Evolutionary conservation across 2,329 filamentous ascomycete species (phyloP), one percentile per base, ranked within the genome.

Genomic region (Thermoascus crustaceus): DNA sequence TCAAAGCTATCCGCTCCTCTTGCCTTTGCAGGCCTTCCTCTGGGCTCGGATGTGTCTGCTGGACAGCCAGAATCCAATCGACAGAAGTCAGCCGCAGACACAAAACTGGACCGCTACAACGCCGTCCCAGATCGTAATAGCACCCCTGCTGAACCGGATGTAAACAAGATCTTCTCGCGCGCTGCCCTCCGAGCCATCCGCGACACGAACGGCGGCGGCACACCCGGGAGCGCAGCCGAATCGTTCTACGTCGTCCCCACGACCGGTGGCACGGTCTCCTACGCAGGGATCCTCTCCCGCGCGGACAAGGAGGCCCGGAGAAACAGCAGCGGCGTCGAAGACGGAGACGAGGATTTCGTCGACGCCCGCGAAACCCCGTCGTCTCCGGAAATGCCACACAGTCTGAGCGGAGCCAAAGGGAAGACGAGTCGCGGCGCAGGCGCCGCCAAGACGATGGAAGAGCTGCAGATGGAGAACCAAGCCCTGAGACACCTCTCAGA

Each of bases 181-280:
- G 86, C 89, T 8, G 85, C 89, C 3, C 72, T 96, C 35, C 76
- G 81, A 34, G 85, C 88, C 1, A 72, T 94, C 26, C 73, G 78
- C 13, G 79, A 84, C 37, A 80, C 81, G 30, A 61, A 64, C 19
- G 77, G 76, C 0, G 71, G 72, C 10, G 71, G 72, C 10, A 55
- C 63, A n/a, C 62, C 66, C 8, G 75, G 72, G 39, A 83, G 84
- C 49, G 43, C 61, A 3, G 67, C 68, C 5, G 73, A 76, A 45
- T 91, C 84, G 6, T 98, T 98, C 65, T 96, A 95, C 57, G 83
- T 96, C 1, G 91, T 98, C 1, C 91, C 89, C 3, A 84, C 85
- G 0, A 86, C 84, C 11, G 89, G 91, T 4, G 87, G 89, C 44
- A 95, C 87, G 2, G 82, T 88, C 41, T 91, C 87, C 0, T 98